Percentiles rank a stretch among this genome's conserved stretches.
phyloP scores from a whole-genome alignment of 1,284 basidiomycete species.

The Ceratobasidium papillatum region DNA sequence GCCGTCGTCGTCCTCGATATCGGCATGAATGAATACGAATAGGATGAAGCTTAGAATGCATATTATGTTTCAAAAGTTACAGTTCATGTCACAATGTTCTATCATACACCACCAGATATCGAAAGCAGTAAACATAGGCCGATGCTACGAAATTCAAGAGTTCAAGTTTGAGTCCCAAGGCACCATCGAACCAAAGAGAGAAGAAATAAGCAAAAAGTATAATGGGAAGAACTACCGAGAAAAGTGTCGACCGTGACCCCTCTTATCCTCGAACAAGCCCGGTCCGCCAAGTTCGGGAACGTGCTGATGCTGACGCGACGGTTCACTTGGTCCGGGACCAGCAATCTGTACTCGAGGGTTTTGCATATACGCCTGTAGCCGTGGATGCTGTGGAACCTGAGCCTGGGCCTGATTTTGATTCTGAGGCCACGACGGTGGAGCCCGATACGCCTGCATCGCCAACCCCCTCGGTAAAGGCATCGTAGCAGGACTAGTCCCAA shows the following conservation, averaged over 20 bases:
- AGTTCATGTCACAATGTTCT: background rate
- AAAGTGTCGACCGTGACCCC: background rate
- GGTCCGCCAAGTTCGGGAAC: background rate
- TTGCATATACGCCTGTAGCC: background rate
- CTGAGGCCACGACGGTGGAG: background rate
- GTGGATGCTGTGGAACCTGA: background rate
- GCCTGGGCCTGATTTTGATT: too few relatives aligned
- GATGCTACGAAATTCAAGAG: background rate
- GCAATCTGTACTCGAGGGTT: background rate
- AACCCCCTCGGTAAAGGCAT: constrained; percentile 1
- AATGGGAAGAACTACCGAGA: background rate
- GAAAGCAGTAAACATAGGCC: background rate
- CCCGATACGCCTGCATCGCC: constrained; percentile 18
- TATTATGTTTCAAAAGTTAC: background rate
- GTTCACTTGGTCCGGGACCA: background rate
- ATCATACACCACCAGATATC: background rate
- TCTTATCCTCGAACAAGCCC: background rate
- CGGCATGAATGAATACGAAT: background rate
- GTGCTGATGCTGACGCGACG: background rate
- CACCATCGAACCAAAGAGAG: background rate
- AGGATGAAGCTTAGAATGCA: background rate
- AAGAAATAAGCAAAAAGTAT: background rate
- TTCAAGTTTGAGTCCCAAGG: background rate
- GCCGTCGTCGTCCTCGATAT: background rate
- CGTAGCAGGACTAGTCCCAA: background rate